Conservation (phyloP, 2,329 filamentous ascomycete species). For the Zarea fungicola region DNA sequence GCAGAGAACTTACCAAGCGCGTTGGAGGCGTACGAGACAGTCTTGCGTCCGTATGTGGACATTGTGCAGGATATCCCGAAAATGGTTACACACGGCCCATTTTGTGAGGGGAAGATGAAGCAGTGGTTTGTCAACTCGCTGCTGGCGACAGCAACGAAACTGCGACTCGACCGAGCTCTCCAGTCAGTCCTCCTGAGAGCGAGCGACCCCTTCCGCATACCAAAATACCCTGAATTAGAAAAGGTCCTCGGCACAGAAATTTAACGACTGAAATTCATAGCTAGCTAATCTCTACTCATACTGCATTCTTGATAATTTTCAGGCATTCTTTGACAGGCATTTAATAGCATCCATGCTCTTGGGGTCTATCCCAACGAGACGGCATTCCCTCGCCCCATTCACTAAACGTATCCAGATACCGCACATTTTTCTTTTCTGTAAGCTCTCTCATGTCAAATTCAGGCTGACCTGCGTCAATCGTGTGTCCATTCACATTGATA, state of each 20-base stretch:
- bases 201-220: constrained; percentile 3
- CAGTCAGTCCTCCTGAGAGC: background rate
- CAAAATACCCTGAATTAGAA: background rate
- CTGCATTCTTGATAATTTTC: background rate
- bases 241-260: background rate
- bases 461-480: constrained; percentile 13
- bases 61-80: background rate
- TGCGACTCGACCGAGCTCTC: background rate
- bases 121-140: background rate
- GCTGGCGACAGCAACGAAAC: background rate
- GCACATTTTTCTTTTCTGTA: constrained; percentile 15
- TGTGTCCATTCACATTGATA: constrained; percentile 13
- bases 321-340: no score
- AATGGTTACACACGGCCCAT: background rate
- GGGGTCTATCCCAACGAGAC: constrained; percentile 14
- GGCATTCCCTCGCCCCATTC: constrained; percentile 6
- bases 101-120: background rate
- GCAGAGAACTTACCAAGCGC: constrained; percentile 1
- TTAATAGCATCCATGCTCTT: constrained; percentile 16
- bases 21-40: constrained; percentile 13
- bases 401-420: constrained; percentile 16
- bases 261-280: background rate
- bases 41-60: constrained; percentile 11
- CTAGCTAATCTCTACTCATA: background rate
- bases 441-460: constrained; percentile 16